Base-by-base conservation (phyloP, 306 rosid genomes). In the Morella rubra region DNA sequence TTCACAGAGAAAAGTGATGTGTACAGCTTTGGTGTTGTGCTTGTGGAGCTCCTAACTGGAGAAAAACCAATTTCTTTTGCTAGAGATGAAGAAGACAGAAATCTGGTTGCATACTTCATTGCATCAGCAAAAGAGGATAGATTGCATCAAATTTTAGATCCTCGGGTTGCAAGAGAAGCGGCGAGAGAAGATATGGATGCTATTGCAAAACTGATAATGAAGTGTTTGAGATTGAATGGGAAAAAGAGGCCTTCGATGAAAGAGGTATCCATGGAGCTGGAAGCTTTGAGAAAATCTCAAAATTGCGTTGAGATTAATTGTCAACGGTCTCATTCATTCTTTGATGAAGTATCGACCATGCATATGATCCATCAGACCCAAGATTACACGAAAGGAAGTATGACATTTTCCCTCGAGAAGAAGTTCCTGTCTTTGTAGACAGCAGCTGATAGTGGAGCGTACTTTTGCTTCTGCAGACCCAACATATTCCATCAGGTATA, bases 211-310 rank as follows among this genome's bases (percentile, higher is more conserved):
- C 83, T 82, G 5, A 75, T 80, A 3, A 41, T 27, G 3, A 75
- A 70, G 56, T 83, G 86, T 56, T 64, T 83, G 70, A 78, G 74
- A 54, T 37, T 71, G 75, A 75, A 47, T 42, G 77, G 83, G 69
- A 75, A 47, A 62, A 70, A 69, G 55, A 71, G 86, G 77, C 86
- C 86, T 37, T 54, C 83, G 3, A 83, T 83, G 86, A 79, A 75
- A 53, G 65, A 79, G 9, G 86, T 79, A 2, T 45, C 53, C 0
- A n/a, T 58, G 32, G 83, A 78, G 74, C 12, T 83, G 32, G 86
- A 74, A 44, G 75, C 78, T 9, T 42, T 72, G 46, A 72, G 64
- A n/a, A 81, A 44, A 16, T 12, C 77, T 15, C 77, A 71, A 53
- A 61, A 51, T 50, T 15, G n/a, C n/a, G n/a, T n/a, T n/a, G n/a